A percentile compares a stretch with the other conserved stretches of the same genome.
Conservation (phyloP, 768 basidiomycete species). For the Sarcomyxa edulis region DNA sequence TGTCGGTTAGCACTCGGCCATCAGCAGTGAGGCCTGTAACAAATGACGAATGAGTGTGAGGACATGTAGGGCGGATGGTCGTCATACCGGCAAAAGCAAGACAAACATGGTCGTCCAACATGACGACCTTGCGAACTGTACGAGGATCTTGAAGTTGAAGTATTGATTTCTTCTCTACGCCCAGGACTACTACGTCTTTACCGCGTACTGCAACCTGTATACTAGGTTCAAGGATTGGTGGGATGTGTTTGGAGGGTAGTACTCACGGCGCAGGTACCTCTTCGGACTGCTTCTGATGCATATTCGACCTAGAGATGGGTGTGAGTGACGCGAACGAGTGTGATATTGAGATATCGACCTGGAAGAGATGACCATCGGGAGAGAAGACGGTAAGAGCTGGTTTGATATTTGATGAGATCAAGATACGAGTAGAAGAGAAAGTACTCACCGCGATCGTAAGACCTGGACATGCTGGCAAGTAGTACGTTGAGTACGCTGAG, state of each 20-base stretch:
- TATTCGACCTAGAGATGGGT: conserved; percentile 85
- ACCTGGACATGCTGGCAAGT: conserved; percentile 89
- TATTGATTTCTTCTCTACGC: conserved; percentile 98
- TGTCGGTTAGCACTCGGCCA: conserved; percentile 96
- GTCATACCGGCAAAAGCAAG: conserved; percentile 91
- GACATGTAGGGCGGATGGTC: neutral
- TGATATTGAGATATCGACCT: conserved; percentile 42
- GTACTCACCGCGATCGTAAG: conserved; percentile 88
- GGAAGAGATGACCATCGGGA: conserved; percentile 98
- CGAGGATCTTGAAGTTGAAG: conserved; percentile 97
- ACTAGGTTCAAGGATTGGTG: conserved; percentile 1
- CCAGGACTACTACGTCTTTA: conserved; percentile 90
- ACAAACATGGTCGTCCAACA: conserved; percentile 97
- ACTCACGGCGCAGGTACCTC: conserved; percentile 93
- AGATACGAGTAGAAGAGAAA: neutral
- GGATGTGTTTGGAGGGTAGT: conserved; percentile 1
- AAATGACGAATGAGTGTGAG: conserved; percentile 4
- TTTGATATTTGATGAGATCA: conserved; percentile 7
- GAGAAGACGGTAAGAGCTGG: conserved; percentile 97
- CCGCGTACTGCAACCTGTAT: conserved; percentile 91
- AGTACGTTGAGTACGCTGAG: too few relatives aligned
- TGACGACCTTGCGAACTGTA: conserved; percentile 95
- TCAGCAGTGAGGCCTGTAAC: conserved; percentile 88
- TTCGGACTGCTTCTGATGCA: conserved; percentile 93
- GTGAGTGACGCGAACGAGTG: neutral